These are phyloP conservation scores for Xerocomus minutiporus DNA, from an alignment of 1,284 basidiomycete genomes.

Conservation along the genomic window DNA sequence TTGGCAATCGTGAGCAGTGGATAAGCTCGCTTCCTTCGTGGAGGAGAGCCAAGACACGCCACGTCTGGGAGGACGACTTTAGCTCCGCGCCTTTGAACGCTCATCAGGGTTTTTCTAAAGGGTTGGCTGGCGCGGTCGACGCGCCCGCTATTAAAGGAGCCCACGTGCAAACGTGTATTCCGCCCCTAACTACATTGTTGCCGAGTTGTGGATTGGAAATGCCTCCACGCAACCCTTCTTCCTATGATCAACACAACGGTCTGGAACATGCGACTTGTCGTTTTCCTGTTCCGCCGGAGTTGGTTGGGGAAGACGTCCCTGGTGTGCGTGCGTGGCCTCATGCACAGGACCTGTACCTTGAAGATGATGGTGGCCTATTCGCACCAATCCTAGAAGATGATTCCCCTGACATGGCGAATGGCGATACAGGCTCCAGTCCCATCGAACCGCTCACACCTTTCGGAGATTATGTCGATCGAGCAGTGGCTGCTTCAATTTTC, in stretches of 20 bases:
- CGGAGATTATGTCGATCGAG: conserved; percentile 68
- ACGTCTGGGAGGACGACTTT: conserved; percentile 57
- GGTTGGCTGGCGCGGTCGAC: conserved; percentile 69
- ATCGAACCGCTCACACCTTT: conserved; percentile 71
- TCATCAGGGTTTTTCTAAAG: conserved; percentile 58
- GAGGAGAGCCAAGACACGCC: conserved; percentile 61
- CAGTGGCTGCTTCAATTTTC: conserved; percentile 43
- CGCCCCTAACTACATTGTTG: conserved; percentile 54
- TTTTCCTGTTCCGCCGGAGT: conserved; percentile 9
- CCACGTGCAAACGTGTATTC: conserved; percentile 75
- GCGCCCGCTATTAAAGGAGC: conserved; percentile 77
- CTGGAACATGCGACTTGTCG: conserved; percentile 28
- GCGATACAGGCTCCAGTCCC: conserved; percentile 60
- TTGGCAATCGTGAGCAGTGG: conserved; percentile 67
- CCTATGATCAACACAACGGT: conserved; percentile 41
- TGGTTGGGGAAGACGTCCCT: conserved; percentile 9
- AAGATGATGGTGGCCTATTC: conserved; percentile 48
- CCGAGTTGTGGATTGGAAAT: conserved; percentile 21
- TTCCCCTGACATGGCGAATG: conserved; percentile 51
- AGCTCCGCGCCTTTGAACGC: conserved; percentile 7
- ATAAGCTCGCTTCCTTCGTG: conserved; percentile 63
- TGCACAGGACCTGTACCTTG: conserved; percentile 16
- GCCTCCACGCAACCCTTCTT: conserved; percentile 3
- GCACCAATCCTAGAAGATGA: conserved; percentile 63
- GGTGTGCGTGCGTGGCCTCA: conserved; percentile 19